Evolutionary conservation across 108 stramenopile species (phyloP), one percentile per base, ranked within the genome.

Genomic region (Nannochloropsis salina): DNA sequence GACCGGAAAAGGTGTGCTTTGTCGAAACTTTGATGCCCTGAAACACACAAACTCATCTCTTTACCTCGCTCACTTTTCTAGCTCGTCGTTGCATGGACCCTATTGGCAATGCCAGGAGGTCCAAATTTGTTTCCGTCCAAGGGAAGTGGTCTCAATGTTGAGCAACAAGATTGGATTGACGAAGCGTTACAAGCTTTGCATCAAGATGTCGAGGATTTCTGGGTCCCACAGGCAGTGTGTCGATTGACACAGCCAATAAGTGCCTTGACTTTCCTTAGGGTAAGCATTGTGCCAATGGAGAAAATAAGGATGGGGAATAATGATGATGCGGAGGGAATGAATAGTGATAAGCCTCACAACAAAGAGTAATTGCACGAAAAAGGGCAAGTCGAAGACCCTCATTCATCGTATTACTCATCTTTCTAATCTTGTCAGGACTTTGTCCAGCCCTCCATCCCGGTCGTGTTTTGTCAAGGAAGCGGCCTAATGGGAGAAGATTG

Each of bases 361-460:
- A 15, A 74, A 74, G 2, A 4, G 6, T 74, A n/a, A 15, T 2
- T 74, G 20, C 61, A 6, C n/a, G 61, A n/a, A n/a, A 15, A 15
- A 0, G n/a, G 61, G 5, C 8, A n/a, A 74, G 20, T 51, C n/a
- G 20, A 74, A 4, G 61, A 74, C 61, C 61, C 15, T n/a, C 61
- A 1, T 74, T 74, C 61, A 4, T 74, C 61, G 3, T n/a, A 6
- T n/a, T 2, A 4, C 8, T n/a, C 8, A 6, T 74, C 6, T 31
- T 8, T 6, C 61, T 74, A 15, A 4, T 74, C n/a, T n/a, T n/a
- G 15, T n/a, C 61, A 74, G 61, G 61, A 74, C 61, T 74, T n/a
- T n/a, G 61, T 74, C 61, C 61, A 74, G 61, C 61, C 61, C n/a
- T 74, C 61, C 61, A 74, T 74, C 8, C 61, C 61, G 20, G 61